phyloP scores from a whole-genome alignment of 176 grass and related monocot genomes.

The Alloteropsis semialata region DNA sequence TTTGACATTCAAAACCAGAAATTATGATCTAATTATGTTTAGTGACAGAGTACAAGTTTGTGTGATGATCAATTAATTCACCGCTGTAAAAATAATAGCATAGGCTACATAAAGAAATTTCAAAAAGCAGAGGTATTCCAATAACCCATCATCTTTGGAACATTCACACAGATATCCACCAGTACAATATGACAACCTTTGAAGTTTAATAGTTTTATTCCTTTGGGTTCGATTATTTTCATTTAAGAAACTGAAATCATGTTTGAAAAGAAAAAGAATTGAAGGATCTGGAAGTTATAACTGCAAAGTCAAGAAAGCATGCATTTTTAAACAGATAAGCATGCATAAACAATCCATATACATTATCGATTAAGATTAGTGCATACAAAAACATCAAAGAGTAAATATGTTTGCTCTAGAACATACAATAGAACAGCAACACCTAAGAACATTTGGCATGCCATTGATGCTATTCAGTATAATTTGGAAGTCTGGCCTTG shows the following conservation, averaged over 20 bases:
- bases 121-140: neutral
- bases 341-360: neutral
- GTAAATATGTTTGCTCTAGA: neutral
- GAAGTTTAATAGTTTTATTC: neutral
- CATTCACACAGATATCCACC: neutral
- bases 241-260: neutral
- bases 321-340: neutral
- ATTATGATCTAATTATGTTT: neutral
- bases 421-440: neutral
- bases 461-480: neutral
- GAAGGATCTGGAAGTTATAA: neutral
- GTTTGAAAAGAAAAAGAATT: neutral
- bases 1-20: conserved; percentile 1
- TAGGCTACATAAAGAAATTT: neutral
- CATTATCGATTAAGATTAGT: neutral
- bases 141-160: neutral
- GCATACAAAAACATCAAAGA: neutral
- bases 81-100: neutral
- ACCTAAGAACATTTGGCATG: neutral
- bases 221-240: neutral
- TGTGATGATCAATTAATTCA: neutral
- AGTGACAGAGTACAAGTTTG: neutral
- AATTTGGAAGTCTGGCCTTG: neutral
- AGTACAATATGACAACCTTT: neutral
- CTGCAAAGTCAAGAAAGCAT: neutral